A percentile compares a stretch with the other conserved stretches of the same genome.
These are phyloP conservation scores for Coemansia sp. DNA, from an alignment of 192 early-diverging fungal genomes.

Conservation along the genomic window DNA sequence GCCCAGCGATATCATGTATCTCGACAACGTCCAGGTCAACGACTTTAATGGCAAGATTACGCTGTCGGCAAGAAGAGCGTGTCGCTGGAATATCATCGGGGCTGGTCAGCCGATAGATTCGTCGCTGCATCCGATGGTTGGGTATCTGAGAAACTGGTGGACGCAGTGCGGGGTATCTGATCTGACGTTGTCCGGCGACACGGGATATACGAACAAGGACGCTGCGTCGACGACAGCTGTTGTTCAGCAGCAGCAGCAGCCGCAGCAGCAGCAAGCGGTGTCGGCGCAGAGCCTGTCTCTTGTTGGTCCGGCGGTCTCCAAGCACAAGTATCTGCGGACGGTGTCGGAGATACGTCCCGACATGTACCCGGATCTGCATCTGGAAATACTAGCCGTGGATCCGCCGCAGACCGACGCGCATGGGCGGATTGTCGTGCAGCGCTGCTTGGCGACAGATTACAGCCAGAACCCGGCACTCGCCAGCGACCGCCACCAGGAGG, in stretches of 20 bases:
- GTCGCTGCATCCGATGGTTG: neutral
- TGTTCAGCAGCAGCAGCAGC: slow-evolving; percentile 1
- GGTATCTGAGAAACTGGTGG: slow-evolving; percentile 1
- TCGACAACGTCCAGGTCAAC: neutral
- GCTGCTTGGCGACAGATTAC: slow-evolving; percentile 10
- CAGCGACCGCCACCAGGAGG: neutral
- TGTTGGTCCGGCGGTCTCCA: neutral
- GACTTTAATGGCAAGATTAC: neutral
- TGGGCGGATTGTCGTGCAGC: neutral
- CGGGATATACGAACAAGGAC: no score
- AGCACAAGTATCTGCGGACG: neutral
- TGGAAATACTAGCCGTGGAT: neutral
- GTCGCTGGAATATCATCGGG: neutral
- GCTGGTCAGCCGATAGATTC: neutral
- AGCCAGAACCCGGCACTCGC: neutral
- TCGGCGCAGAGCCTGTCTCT: neutral
- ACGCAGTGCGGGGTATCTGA: neutral
- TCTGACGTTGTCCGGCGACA: neutral
- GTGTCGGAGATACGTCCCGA: neutral
- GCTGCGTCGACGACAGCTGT: no score
- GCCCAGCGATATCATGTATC: neutral
- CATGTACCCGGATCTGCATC: neutral
- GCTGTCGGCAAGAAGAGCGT: neutral
- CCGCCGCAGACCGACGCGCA: neutral
- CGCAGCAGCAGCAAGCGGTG: neutral